These are phyloP conservation scores for Pythium folliculosum DNA, from an alignment of 352 stramenopile species.

Conservation along the genomic window DNA sequence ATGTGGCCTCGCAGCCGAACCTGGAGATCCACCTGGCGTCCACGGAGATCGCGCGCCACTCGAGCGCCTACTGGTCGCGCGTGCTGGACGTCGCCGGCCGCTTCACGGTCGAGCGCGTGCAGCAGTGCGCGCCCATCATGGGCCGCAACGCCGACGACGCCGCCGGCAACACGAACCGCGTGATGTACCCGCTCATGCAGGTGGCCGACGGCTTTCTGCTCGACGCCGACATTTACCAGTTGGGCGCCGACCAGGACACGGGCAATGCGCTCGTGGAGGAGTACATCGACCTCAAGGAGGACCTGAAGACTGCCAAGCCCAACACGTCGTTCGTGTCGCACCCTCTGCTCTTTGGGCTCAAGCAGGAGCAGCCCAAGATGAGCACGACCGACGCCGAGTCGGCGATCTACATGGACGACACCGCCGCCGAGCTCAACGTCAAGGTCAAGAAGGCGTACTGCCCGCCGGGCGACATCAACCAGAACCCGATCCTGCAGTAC, in stretches of 20 bases:
- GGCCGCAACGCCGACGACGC: slow-evolving; percentile 85
- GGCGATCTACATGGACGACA: slow-evolving; percentile 99
- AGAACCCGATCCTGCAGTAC: slow-evolving; percentile 97
- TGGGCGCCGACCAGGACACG: slow-evolving; percentile 97
- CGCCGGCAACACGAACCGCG: slow-evolving; percentile 91
- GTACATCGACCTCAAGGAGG: slow-evolving; percentile 93
- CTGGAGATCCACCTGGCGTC: slow-evolving; percentile 98
- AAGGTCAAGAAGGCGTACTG: slow-evolving; percentile 99
- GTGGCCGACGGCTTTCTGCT: slow-evolving; percentile 99
- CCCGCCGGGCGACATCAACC: slow-evolving; percentile 81
- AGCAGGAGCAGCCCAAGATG: slow-evolving; percentile 99
- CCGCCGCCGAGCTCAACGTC: slow-evolving; percentile 91
- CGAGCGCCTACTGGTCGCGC: slow-evolving; percentile 91
- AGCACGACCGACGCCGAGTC: slow-evolving; percentile 97
- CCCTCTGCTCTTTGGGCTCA: slow-evolving; percentile 97
- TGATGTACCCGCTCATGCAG: slow-evolving; percentile 98
- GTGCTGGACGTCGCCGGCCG: slow-evolving; percentile 91
- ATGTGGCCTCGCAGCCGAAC: slow-evolving; percentile 87
- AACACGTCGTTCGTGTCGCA: slow-evolving; percentile 95
- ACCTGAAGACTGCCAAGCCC: slow-evolving; percentile 31
- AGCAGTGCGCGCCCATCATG: slow-evolving; percentile 99
- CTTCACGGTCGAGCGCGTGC: slow-evolving; percentile 92
- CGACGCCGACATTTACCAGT: slow-evolving; percentile 98
- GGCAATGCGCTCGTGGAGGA: slow-evolving; percentile 95
- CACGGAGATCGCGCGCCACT: slow-evolving; percentile 90